Evolutionary conservation across 2,329 filamentous ascomycete genomes (phyloP), one percentile per base, ranked within the genome.

Genomic region (Exserohilum turcica): DNA sequence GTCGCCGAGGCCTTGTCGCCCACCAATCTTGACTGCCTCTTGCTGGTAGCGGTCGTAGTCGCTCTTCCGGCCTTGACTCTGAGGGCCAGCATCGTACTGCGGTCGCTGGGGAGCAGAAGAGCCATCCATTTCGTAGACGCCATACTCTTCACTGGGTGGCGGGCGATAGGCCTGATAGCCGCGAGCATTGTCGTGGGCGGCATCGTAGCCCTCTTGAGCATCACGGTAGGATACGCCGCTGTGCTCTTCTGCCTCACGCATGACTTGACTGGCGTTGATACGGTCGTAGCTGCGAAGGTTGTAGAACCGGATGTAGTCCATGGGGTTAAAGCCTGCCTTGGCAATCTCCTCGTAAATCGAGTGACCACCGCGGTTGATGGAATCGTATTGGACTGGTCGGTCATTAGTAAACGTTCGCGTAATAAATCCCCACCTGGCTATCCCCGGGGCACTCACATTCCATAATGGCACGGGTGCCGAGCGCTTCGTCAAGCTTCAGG

Each of bases 251-350:
- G 81, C 85, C 5, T 80, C 76, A 15, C 77, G 72, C 83, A 91
- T 86, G 6, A 84, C 80, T 1, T 76, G 76, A 13, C 86, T 86
- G 16, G 80, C 84, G 74, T 93, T 92, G 79, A 95, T 89, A 38
- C 91, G 86, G 71, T 94, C 91, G 70, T 91, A 94, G 74, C 86
- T 93, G 52, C 91, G 83, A 28, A 95, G 80, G 71, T 95, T 94
- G 78, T 91, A 94, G 77, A 94, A 94, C 43, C 86, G 82, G 62
- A 95, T 90, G 75, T 92, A 94, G 37, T 86, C 77, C 66, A 82
- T 78, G 1, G 89, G 88, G 66, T 93, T 81, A 43, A 92, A 81
- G 7, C 90, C 89, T 28, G 83, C 81, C 48, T 82, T 79, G 15
- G 80, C 78, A 46, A 92, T 82, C 39, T 80, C 80, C 71, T 92